Conservation (phyloP, 2,329 filamentous ascomycete species). For the Arthroderma sp. region DNA sequence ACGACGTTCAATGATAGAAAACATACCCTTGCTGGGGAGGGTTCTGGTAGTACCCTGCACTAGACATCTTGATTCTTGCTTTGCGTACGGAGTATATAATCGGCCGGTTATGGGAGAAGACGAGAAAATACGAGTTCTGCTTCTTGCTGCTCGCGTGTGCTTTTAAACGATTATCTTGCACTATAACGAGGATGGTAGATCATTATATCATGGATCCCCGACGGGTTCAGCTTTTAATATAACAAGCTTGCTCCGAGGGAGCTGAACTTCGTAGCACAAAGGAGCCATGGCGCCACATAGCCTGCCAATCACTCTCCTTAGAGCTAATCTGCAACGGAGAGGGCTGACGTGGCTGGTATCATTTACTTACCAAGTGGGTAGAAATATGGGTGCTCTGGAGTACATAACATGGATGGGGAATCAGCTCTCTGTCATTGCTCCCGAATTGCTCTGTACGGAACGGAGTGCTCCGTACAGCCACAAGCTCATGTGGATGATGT, state of each 20-base stretch:
- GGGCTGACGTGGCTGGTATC: constrained; percentile 2
- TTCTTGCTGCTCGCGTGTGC: too few relatives aligned
- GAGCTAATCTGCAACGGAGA: neutral
- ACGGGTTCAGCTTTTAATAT: neutral
- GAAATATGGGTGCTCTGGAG: too few relatives aligned
- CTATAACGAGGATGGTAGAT: too few relatives aligned
- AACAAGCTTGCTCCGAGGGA: neutral
- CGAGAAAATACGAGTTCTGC: neutral
- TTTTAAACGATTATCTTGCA: too few relatives aligned
- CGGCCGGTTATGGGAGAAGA: neutral
- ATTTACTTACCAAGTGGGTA: too few relatives aligned
- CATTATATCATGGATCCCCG: too few relatives aligned
- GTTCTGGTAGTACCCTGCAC: neutral
- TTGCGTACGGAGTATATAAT: neutral
- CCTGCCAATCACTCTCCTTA: neutral
- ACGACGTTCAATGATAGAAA: neutral
- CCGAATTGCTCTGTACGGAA: too few relatives aligned
- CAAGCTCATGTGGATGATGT: too few relatives aligned
- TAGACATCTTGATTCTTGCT: neutral
- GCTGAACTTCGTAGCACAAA: neutral
- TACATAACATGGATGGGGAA: too few relatives aligned
- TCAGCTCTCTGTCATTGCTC: too few relatives aligned
- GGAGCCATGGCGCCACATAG: neutral
- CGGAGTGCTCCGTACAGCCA: too few relatives aligned
- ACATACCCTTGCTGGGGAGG: neutral